These are phyloP conservation scores for Striga asiatica DNA, from an alignment of 257 asterid genomes.

Conservation along the genomic window DNA sequence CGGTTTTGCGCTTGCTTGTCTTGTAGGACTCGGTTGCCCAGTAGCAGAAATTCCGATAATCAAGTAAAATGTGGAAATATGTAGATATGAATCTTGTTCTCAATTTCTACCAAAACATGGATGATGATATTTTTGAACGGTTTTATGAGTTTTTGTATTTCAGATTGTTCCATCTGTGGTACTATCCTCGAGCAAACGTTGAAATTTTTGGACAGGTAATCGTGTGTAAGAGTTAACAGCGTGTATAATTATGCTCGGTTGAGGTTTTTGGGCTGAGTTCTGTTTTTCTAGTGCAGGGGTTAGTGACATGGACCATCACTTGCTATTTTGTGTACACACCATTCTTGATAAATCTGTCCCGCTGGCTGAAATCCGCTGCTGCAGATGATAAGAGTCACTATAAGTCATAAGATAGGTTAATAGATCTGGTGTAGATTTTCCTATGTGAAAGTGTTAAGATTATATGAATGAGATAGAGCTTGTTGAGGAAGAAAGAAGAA, in stretches of 20 bases:
- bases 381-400: too few relatives aligned
- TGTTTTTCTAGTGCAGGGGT: conserved; percentile 43
- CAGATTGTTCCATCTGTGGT: conserved; percentile 64
- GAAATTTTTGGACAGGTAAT: conserved; percentile 58
- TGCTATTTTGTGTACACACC: conserved; percentile 67
- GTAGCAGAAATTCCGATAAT: conserved; percentile 60
- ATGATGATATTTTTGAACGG: not conserved
- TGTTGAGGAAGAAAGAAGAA: too few relatives aligned
- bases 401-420: not conserved
- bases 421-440: too few relatives aligned
- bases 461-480: too few relatives aligned
- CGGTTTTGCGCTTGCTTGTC: conserved; percentile 57
- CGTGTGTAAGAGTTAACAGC: not conserved
- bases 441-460: too few relatives aligned
- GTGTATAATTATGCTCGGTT: not conserved
- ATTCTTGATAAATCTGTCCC: conserved; percentile 52
- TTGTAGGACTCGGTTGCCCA: conserved; percentile 56
- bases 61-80: conserved; percentile 29
- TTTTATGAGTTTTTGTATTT: not conserved
- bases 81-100: too few relatives aligned
- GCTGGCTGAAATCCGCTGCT: conserved; percentile 35
- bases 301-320: conserved; percentile 56
- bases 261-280: not conserved
- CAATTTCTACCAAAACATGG: too few relatives aligned
- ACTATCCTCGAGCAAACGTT: conserved; percentile 64